Base-by-base conservation (phyloP, 2,329 filamentous ascomycete genomes). In the Simplicillium aogashimaense region DNA sequence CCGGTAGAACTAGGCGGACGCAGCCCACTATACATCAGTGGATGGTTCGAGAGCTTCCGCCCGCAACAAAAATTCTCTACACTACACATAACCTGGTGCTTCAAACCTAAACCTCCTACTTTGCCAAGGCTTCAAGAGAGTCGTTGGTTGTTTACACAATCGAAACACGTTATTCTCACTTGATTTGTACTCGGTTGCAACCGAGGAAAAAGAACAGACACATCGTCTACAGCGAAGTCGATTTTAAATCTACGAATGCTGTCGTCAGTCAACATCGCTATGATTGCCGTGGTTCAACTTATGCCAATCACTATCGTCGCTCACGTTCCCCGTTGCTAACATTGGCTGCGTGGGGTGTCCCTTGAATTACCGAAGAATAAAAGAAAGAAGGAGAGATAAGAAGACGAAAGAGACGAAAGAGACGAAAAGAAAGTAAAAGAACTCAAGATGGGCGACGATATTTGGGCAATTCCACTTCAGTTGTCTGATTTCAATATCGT, bases 401-500 rank as follows among this genome's bases (percentile, higher is more conserved):
- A 33, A 33, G 12, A 33, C 12, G 12, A 33, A 33, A 31, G n/a
- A 31, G 29, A 31, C 29, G 29, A 31, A 16, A 33, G 31, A 16
- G n/a, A 33, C 31, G 15, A 5, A 33, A 7, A 33, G 31, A n/a
- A 5, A 14, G n/a, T 5, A 33, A 16, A 33, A 12, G 31, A n/a
- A 14, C n/a, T 33, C 34, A 16, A 36, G 12, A 37, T 37, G 35
- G 77, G 76, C 77, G 44, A 76, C 68, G 34, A 17, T 37, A 55
- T 59, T 18, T 63, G 59, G 59, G 49, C 49, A 6, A 47, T 63
- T 7, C 58, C 59, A 15, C 66, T 88, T 34, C 71, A 72, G 6
- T 53, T 83, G 29, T 79, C 74, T 47, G 83, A 88, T 58, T 94
- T 94, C 70, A 94, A 94, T 61, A 83, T 92, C 47, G 76, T 88